phyloP scores from a whole-genome alignment of 345 rosid species.

The Eucalyptus cladocalyx region DNA sequence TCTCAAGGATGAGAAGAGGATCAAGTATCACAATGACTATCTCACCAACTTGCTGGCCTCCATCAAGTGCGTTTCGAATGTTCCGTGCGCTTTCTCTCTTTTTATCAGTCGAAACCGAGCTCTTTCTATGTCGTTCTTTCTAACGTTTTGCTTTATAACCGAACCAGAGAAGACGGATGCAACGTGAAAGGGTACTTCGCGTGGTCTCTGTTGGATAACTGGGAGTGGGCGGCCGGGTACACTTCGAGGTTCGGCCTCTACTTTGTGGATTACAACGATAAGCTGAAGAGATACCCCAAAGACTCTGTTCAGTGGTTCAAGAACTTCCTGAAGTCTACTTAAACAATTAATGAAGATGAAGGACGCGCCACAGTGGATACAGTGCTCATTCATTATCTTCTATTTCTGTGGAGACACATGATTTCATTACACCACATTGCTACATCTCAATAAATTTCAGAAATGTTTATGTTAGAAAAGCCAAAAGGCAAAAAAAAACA shows the following conservation, averaged over 20 bases:
- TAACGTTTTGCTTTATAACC: background rate
- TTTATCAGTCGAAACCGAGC: background rate
- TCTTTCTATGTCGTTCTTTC: background rate
- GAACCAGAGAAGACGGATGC: slow-evolving; percentile 84
- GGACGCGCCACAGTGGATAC: background rate
- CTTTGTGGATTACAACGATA: slow-evolving; percentile 74
- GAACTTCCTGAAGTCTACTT: slow-evolving; percentile 43
- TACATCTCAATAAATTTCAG: background rate
- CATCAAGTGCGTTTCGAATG: slow-evolving; percentile 30
- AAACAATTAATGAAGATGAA: background rate
- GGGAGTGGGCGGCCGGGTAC: slow-evolving; percentile 96
- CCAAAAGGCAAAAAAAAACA: background rate
- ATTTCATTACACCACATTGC: background rate
- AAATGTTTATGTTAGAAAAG: background rate
- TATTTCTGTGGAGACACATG: background rate
- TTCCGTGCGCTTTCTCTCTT: background rate
- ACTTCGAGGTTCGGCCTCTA: slow-evolving; percentile 88
- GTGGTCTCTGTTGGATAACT: slow-evolving; percentile 88
- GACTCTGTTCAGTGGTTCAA: slow-evolving; percentile 90
- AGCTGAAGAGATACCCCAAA: slow-evolving; percentile 84
- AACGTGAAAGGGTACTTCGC: slow-evolving; percentile 90
- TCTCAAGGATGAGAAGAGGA: slow-evolving; percentile 68
- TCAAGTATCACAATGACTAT: slow-evolving; percentile 74
- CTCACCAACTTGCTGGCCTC: slow-evolving; percentile 68
- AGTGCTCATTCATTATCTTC: background rate